Evolutionary conservation across 768 basidiomycete genomes (phyloP).

Genomic region (Phlebiopsis flavidoalba): DNA sequence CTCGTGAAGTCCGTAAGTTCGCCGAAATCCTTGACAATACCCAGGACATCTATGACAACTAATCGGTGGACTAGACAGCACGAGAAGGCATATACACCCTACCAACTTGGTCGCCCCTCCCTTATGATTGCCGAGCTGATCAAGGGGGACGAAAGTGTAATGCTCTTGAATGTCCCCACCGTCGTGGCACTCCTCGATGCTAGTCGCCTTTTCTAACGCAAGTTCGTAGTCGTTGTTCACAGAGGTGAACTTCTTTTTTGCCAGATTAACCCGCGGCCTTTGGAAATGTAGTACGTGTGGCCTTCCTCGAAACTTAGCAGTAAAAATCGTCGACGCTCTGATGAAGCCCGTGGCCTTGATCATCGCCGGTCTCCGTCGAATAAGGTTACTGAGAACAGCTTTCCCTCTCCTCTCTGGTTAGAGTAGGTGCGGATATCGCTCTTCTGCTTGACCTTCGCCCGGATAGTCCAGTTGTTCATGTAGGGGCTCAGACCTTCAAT

Average conservation of each 20-base stretch:
- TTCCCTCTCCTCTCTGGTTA: slow-evolving; percentile 88
- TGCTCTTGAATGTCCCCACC: slow-evolving; percentile 71
- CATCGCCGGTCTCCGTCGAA: slow-evolving; percentile 94
- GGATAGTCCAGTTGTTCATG: slow-evolving; percentile 98
- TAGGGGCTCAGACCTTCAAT: slow-evolving; percentile 96
- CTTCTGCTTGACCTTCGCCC: slow-evolving; percentile 87
- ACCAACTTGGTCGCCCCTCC: slow-evolving; percentile 90
- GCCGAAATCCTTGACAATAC: slow-evolving; percentile 73
- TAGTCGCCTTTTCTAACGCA: slow-evolving; percentile 75
- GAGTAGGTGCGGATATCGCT: slow-evolving; percentile 87
- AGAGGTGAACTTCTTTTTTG: slow-evolving; percentile 95
- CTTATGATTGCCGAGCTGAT: slow-evolving; percentile 50
- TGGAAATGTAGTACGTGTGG: slow-evolving; percentile 89
- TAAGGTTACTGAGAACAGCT: slow-evolving; percentile 86
- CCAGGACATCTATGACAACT: slow-evolving; percentile 72
- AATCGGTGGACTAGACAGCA: neutral
- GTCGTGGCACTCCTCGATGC: slow-evolving; percentile 88
- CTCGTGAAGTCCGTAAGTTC: slow-evolving; percentile 63
- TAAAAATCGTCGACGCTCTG: slow-evolving; percentile 76
- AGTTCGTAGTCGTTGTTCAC: slow-evolving; percentile 92
- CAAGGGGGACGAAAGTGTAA: slow-evolving; percentile 75
- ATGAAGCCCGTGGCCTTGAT: slow-evolving; percentile 90
- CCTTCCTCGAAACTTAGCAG: slow-evolving; percentile 83
- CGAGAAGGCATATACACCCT: slow-evolving; percentile 19
- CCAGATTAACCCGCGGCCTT: slow-evolving; percentile 88